Conservation (phyloP, 2,329 filamentous ascomycete genomes). For the Aspergillus pseudotamarii region DNA sequence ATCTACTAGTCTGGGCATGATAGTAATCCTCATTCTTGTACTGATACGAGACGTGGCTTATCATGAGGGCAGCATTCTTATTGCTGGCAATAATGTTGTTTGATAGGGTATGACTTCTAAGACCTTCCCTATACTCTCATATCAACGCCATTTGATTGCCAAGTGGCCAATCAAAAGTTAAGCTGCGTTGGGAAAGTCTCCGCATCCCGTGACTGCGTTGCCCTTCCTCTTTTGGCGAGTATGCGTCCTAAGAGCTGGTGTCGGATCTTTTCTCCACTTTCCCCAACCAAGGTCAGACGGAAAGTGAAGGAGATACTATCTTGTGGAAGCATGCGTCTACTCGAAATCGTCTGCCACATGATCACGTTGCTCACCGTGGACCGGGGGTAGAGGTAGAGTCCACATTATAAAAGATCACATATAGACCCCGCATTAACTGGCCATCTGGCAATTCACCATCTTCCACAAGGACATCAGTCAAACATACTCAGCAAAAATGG, state of each 20-base stretch:
- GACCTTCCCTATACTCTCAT: neutral
- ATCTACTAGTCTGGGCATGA: neutral
- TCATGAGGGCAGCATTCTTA: neutral
- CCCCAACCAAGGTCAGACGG: neutral
- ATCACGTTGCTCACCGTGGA: neutral
- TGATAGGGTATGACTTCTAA: neutral
- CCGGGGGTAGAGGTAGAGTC: neutral
- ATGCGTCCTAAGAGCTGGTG: neutral
- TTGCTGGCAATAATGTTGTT: neutral
- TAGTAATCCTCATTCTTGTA: neutral
- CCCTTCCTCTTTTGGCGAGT: neutral
- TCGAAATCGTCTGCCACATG: neutral
- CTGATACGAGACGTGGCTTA: neutral
- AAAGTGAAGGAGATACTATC: neutral
- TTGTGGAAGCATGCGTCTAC: neutral
- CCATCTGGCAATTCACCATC: neutral
- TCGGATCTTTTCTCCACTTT: neutral
- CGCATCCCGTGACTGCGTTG: slow-evolving; percentile 1
- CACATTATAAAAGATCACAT: neutral
- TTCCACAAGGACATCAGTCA: neutral
- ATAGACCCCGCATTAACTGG: neutral
- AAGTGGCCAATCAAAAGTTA: neutral
- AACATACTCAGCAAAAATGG: neutral
- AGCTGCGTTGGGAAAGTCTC: neutral
- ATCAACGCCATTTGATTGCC: neutral